Evolutionary conservation across 2,329 filamentous ascomycete species (phyloP), one percentile per base, ranked within the genome.

Genomic region (Keithomyces neogunnii): DNA sequence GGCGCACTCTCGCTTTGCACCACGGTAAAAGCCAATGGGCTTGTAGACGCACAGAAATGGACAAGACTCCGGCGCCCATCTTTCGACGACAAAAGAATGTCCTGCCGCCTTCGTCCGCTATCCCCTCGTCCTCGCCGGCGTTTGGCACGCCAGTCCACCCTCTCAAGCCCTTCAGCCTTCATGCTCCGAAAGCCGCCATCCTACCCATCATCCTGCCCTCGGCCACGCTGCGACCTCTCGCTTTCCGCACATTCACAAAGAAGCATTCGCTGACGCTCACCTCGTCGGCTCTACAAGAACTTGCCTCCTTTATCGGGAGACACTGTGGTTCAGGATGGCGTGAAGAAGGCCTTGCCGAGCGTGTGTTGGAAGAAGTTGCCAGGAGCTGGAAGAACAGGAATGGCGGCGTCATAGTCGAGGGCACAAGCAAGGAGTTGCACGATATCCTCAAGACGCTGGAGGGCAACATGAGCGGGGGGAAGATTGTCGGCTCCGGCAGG

Each of bases 301-400:
- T 99, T 33, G 91, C 93, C 26, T 78, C 81, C 1, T 99, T 99
- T 66, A 86, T 99, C 49, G 95, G 93, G 9, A 85, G 88, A 59
- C 87, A 96, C 68, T 99, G 93, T 66, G 93, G 93, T 35, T 91
- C 91, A 52, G 89, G 85, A 84, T 99, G 93, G 93, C 82, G 92
- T 61, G 91, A 97, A 71, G 90, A 95, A 66, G 92, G 95, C 0
- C 74, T 96, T 33, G 93, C 91, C 3, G 95, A 99, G 68, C 86
- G 85, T 58, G 89, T 96, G 10, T 72, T 99, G 36, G 93, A 99
- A 62, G 93, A 97, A 68, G 82, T 91, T 6, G 91, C 93, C 1
- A 86, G 88, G 66, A 81, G 81, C 59, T 99, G 93, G 95, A 97
- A 96, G 73, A 88, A 85, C 58, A 78, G 86, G 53, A 90, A 88